phyloP scores from a whole-genome alignment of 495 filamentous ascomycete species.

The Jackrogersella minutella region DNA sequence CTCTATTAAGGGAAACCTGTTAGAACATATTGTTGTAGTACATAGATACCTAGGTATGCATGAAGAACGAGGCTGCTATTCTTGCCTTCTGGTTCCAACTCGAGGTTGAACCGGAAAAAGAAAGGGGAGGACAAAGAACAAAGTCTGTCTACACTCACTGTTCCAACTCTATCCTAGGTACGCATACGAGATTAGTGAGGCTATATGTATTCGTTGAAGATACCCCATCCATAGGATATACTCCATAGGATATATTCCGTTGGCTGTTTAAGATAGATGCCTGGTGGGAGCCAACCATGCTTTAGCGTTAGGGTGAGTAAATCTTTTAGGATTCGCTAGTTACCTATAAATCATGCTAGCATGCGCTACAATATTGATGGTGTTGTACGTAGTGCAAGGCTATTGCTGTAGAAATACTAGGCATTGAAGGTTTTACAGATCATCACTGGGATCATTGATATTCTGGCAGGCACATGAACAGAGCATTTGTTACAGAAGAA shows the following conservation, averaged over 20 bases:
- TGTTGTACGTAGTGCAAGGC: background rate
- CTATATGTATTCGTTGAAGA: no score
- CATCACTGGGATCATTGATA: background rate
- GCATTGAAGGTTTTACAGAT: background rate
- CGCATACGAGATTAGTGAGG: no score
- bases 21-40: no score
- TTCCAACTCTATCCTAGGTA: no score
- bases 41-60: background rate
- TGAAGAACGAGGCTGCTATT: background rate
- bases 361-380: background rate
- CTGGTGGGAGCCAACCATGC: no score
- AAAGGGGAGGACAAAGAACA: background rate
- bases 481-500: constrained; percentile 19
- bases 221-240: background rate
- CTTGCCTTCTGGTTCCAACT: background rate
- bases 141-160: no score
- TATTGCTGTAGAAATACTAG: background rate
- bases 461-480: background rate
- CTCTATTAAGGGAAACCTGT: no score
- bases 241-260: no score
- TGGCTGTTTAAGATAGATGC: no score
- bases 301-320: no score
- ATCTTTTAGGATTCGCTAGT: no score
- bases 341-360: background rate
- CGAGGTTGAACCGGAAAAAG: background rate